These are phyloP conservation scores for Phylloporus scabripes DNA, from an alignment of 768 basidiomycete species.

Conservation along the genomic window DNA sequence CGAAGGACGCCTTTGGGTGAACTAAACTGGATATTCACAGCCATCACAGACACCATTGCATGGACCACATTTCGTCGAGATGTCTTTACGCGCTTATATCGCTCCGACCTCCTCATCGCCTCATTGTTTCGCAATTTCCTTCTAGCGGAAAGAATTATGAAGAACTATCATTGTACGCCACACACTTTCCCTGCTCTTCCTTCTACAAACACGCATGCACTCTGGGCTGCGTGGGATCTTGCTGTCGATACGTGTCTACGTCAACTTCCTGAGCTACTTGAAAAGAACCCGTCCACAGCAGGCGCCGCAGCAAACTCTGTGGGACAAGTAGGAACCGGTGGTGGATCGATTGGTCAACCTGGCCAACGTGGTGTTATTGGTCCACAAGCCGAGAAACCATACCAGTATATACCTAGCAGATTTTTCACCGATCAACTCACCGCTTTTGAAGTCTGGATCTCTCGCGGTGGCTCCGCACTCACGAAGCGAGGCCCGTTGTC, in stretches of 20 bases:
- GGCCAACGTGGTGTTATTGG: conserved; percentile 17
- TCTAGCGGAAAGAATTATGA: conserved; percentile 96
- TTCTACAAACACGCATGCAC: conserved; percentile 90
- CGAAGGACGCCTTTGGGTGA: conserved; percentile 94
- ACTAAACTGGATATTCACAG: conserved; percentile 99
- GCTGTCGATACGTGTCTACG: conserved; percentile 91
- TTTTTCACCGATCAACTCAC: conserved; percentile 97
- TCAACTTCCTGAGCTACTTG: conserved; percentile 83
- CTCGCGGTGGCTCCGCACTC: conserved; percentile 81
- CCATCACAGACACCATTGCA: conserved; percentile 97
- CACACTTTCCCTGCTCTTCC: conserved; percentile 90
- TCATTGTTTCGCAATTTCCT: conserved; percentile 97
- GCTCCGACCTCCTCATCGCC: conserved; percentile 93
- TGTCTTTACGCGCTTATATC: conserved; percentile 87
- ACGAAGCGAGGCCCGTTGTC: conserved; percentile 74
- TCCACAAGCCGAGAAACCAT: conserved; percentile 41
- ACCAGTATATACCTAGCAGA: conserved; percentile 75
- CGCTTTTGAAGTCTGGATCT: conserved; percentile 98
- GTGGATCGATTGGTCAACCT: conserved; percentile 16
- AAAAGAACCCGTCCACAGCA: conserved; percentile 29
- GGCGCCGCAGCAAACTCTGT: conserved; percentile 20
- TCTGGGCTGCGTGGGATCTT: conserved; percentile 98
- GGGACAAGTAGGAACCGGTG: conserved; percentile 6
- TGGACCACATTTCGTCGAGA: conserved; percentile 97
- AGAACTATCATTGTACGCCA: conserved; percentile 94